These are phyloP conservation scores for Colletotrichum sp. DNA, from an alignment of 2,329 filamentous ascomycete species.

Conservation along the genomic window DNA sequence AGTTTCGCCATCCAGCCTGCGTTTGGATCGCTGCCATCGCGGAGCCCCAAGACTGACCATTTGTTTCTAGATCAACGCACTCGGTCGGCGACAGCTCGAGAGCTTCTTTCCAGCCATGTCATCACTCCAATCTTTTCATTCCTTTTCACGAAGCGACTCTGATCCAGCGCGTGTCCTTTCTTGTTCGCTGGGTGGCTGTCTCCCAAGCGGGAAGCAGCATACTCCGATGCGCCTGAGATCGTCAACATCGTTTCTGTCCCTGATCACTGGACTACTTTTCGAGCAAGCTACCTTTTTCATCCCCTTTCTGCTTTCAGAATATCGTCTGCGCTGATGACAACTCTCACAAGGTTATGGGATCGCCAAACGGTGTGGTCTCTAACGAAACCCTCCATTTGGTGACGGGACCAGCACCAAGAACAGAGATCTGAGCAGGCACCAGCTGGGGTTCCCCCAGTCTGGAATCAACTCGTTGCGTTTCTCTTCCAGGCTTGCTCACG, in stretches of 20 bases:
- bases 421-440: constrained; percentile 38
- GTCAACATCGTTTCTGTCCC: not conserved
- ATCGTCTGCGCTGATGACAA: constrained; percentile 27
- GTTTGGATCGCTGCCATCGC: not conserved
- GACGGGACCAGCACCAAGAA: constrained; percentile 30
- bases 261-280: not conserved
- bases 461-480: not conserved
- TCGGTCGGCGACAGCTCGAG: not conserved
- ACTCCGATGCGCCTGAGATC: not conserved
- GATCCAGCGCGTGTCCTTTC: not conserved
- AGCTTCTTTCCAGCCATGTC: not conserved
- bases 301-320: not conserved
- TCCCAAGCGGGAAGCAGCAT: not conserved
- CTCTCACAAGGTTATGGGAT: constrained; percentile 20
- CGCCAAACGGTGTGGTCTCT: constrained; percentile 7
- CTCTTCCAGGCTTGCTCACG: not conserved
- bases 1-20: not conserved
- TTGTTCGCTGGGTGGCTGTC: not conserved
- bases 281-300: not conserved
- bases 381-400: constrained; percentile 17
- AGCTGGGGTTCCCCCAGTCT: not conserved
- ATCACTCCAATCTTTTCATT: not conserved
- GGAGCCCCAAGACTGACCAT: not conserved
- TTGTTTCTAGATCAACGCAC: not conserved
- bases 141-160: not conserved